phyloP scores from a whole-genome alignment of 2,329 filamentous ascomycete species.

The Epichloe coenophiala region DNA sequence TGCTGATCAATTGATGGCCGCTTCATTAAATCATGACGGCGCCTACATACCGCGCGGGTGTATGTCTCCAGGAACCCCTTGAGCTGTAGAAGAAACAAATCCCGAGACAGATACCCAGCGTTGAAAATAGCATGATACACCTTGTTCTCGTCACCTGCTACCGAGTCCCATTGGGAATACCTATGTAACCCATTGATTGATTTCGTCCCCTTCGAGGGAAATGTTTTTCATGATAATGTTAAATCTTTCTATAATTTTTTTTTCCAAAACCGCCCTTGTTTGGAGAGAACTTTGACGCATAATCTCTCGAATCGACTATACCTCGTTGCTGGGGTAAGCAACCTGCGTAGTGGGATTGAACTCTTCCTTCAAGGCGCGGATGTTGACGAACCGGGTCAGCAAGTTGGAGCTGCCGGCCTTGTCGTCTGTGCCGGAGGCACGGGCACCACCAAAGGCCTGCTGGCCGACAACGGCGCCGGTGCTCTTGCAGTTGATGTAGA shows the following conservation, averaged over 20 bases:
- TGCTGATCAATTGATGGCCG: background rate
- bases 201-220: too few relatives aligned
- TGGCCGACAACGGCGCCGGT: constrained; percentile 61
- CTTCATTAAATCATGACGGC: background rate
- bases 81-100: too few relatives aligned
- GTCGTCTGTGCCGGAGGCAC: constrained; percentile 59
- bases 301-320: constrained; percentile 18
- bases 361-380: constrained; percentile 62
- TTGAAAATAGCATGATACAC: background rate
- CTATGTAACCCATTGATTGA: background rate
- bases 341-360: constrained; percentile 51
- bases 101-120: background rate
- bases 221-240: background rate
- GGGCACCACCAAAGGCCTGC: constrained; percentile 57
- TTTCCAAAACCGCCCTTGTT: background rate
- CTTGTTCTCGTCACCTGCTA: background rate
- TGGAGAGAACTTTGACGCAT: background rate
- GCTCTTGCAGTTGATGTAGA: constrained; percentile 77
- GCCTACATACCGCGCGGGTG: background rate
- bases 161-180: too few relatives aligned
- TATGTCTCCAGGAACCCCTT: background rate
- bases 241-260: background rate
- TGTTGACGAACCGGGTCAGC: constrained; percentile 51
- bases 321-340: constrained; percentile 58
- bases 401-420: constrained; percentile 56